Conservation (phyloP, 257 asterid genomes). For the Fraxinus americana region DNA sequence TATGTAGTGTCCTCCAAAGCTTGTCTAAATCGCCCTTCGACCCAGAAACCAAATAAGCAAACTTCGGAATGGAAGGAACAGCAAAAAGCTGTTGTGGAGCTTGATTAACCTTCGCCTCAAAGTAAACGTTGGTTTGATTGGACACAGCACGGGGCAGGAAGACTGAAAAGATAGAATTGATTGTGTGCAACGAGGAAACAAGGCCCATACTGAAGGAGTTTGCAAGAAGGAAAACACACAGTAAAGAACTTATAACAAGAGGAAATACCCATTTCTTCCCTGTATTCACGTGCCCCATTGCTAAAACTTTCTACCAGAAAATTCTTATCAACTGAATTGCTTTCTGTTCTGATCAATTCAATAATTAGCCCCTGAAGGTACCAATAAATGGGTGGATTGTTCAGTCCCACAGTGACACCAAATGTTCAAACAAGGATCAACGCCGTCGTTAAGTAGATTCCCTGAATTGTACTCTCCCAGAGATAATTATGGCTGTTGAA, state of each 20-base stretch:
- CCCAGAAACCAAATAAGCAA: slow-evolving; percentile 85
- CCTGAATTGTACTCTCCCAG: slow-evolving; percentile 21
- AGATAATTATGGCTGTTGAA: slow-evolving; percentile 25
- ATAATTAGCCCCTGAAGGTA: slow-evolving; percentile 25
- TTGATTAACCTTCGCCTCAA: slow-evolving; percentile 44
- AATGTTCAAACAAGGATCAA: slow-evolving; percentile 32
- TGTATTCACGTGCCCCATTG: slow-evolving; percentile 60
- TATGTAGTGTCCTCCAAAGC: slow-evolving; percentile 83
- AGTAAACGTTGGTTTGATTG: slow-evolving; percentile 39
- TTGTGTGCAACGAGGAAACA: slow-evolving; percentile 52
- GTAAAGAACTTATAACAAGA: slow-evolving; percentile 60
- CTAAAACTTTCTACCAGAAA: slow-evolving; percentile 34
- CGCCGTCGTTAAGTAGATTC: slow-evolving; percentile 35
- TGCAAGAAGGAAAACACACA: slow-evolving; percentile 61
- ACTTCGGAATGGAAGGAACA: slow-evolving; percentile 63
- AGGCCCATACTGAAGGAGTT: slow-evolving; percentile 73
- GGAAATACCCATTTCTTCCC: slow-evolving; percentile 87
- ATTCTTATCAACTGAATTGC: slow-evolving; percentile 25
- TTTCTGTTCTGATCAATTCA: slow-evolving; percentile 20
- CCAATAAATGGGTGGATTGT: slow-evolving; percentile 4
- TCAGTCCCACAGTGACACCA: slow-evolving; percentile 33
- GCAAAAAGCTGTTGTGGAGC: slow-evolving; percentile 56
- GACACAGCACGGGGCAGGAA: slow-evolving; percentile 48
- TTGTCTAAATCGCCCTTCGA: slow-evolving; percentile 84
- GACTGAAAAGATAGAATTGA: slow-evolving; percentile 57